phyloP scores from a whole-genome alignment of 495 filamentous ascomycete species.

The Xylaria flabelliformis region DNA sequence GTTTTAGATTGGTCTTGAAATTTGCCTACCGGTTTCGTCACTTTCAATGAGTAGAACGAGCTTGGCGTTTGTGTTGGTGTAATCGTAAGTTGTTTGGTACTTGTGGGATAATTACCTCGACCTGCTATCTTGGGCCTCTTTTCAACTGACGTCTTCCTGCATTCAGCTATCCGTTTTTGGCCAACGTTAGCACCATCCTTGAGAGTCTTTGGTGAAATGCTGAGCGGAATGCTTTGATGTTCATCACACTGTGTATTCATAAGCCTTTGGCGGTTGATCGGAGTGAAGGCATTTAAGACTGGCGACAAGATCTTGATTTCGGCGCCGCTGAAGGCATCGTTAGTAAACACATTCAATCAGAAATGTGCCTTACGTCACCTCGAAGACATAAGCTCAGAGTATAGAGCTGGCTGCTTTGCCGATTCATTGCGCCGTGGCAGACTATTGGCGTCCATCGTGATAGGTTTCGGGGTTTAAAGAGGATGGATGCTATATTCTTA shows the following conservation, averaged over 20 bases:
- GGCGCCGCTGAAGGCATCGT: not conserved
- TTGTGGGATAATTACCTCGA: not conserved
- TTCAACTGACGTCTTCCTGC: not conserved
- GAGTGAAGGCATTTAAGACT: not conserved
- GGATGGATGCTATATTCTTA: not conserved
- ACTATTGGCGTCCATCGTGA: not conserved
- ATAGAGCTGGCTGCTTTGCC: not conserved
- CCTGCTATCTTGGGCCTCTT: slow-evolving; percentile 10
- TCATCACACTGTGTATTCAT: not conserved
- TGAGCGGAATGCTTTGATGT: not conserved
- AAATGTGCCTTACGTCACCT: not conserved
- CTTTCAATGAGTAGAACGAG: slow-evolving; percentile 7
- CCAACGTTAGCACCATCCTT: not conserved
- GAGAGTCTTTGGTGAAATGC: not conserved
- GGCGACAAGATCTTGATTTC: not conserved
- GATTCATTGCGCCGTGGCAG: not conserved
- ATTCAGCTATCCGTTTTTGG: slow-evolving; percentile 14
- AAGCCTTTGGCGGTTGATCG: not conserved
- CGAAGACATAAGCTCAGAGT: not conserved
- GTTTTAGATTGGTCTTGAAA: not conserved
- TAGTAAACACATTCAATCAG: slow-evolving; percentile 1
- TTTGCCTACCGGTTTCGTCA: slow-evolving; percentile 11
- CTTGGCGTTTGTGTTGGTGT: not conserved
- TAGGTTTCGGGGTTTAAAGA: not conserved
- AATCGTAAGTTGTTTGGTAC: slow-evolving; percentile 4